phyloP scores from a whole-genome alignment of 371 early-diverging fungal species.

The Rhizopus delemar region DNA sequence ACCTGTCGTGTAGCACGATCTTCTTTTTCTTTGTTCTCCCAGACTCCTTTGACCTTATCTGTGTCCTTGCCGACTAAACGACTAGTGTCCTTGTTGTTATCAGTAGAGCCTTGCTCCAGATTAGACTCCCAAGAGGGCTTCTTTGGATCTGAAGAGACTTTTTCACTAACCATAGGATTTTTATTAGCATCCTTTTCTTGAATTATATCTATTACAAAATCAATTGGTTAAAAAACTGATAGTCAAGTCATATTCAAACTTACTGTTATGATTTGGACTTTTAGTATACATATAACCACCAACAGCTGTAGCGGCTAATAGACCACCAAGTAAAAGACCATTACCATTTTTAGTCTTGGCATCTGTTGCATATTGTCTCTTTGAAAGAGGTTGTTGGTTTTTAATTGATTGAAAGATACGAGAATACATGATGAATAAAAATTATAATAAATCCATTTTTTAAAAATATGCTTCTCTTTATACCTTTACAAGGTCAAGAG shows the following conservation, averaged over 20 bases:
- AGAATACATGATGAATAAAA: constrained; percentile 6
- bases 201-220: not conserved
- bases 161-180: constrained; percentile 30
- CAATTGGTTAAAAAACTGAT: not conserved
- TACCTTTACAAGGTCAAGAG: not conserved
- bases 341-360: not conserved
- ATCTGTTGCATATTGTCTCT: constrained; percentile 5
- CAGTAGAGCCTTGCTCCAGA: constrained; percentile 13
- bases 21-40: constrained; percentile 11
- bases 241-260: not conserved
- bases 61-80: constrained; percentile 17
- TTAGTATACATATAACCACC: constrained; percentile 28
- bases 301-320: constrained; percentile 16
- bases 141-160: constrained; percentile 11
- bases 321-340: constrained; percentile 4
- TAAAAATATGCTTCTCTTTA: constrained; percentile 4
- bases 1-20: not conserved
- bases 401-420: not conserved
- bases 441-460: not conserved
- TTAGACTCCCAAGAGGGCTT: constrained; percentile 18
- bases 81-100: constrained; percentile 17
- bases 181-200: not conserved
- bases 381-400: not conserved
- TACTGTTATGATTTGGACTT: constrained; percentile 13
- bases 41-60: constrained; percentile 21